Evolutionary conservation across 1,139 yeast genomes (phyloP), one percentile per base, ranked within the genome.

Genomic region (Suhomyces atakaporum): DNA sequence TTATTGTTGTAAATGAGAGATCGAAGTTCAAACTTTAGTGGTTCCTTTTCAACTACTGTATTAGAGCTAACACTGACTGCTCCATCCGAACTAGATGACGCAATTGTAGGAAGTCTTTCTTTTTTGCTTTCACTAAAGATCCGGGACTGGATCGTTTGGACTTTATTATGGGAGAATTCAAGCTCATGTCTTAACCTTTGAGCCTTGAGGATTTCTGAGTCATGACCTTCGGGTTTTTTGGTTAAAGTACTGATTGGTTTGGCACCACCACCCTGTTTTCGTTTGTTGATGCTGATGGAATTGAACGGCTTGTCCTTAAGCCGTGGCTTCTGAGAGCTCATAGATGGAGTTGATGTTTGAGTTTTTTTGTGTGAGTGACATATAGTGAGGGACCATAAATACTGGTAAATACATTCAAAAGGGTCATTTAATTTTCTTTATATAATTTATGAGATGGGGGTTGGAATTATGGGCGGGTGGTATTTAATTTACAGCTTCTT

Each of bases 201-300:
- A 8, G 43, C 43, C 14, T 16, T 29, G 11, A 8, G 27, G 12
- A 39, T 30, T 10, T 33, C 33, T 4, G 18, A 21, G 15, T 29
- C 27, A 12, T 21, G 24, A 11, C n/a, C 25, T 14, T 31, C 32
- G 22, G 25, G 14, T 11, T 21, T 31, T 24, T 21, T 21, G 19
- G 38, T 33, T 8, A 43, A 23, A 3, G 29, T 43, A 29, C 39
- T 40, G 35, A 40, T 27, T 13, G 46, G 46, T 16, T 32, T 32
- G 26, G 37, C 38, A 2, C 46, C 46, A 6, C 46, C 46, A 11
- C 44, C 44, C 16, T 30, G 44, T 26, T 42, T 42, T 19, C 36
- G 29, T 23, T 38, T 38, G 27, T 29, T 31, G 18, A 40, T 29
- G 20, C 42, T 35, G 15, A 42, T 33, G 23, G 44, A 38, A 20